Conservation (phyloP, 2,329 filamentous ascomycete genomes). For the Sphaceloma murrayae region DNA sequence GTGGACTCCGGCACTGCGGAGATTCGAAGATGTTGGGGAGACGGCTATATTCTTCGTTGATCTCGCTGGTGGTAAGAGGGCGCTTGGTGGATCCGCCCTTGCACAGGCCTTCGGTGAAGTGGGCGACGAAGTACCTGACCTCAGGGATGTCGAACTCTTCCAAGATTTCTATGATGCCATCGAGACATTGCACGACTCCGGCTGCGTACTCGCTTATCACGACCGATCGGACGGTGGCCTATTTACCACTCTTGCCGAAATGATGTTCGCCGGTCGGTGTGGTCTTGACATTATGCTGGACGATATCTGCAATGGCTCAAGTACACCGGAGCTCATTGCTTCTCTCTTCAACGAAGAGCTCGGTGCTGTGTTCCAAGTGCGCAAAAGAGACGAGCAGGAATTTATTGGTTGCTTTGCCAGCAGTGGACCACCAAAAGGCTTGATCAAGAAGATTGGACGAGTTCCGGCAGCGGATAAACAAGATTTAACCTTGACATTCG, state of each 20-base stretch:
- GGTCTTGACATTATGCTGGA: slow-evolving; percentile 81
- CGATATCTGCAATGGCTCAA: slow-evolving; percentile 53
- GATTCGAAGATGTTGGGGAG: slow-evolving; percentile 79
- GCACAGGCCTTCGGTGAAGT: slow-evolving; percentile 83
- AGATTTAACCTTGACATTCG: slow-evolving; percentile 64
- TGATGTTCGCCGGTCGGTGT: slow-evolving; percentile 95
- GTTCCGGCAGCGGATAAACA: slow-evolving; percentile 63
- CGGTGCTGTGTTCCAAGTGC: slow-evolving; percentile 90
- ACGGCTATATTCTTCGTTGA: slow-evolving; percentile 85
- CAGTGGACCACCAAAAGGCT: slow-evolving; percentile 68
- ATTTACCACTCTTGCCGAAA: slow-evolving; percentile 82
- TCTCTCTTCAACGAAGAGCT: slow-evolving; percentile 93
- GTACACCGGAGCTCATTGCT: slow-evolving; percentile 53
- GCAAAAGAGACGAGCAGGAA: slow-evolving; percentile 69
- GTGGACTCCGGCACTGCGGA: slow-evolving; percentile 83
- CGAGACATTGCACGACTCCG: slow-evolving; percentile 54
- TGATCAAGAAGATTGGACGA: slow-evolving; percentile 76
- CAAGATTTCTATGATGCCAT: slow-evolving; percentile 89
- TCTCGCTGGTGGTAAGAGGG: slow-evolving; percentile 67
- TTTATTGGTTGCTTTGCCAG: slow-evolving; percentile 89
- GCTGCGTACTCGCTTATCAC: slow-evolving; percentile 82
- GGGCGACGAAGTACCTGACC: slow-evolving; percentile 75
- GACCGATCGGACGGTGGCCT: slow-evolving; percentile 90
- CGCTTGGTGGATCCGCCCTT: slow-evolving; percentile 81
- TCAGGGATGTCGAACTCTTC: slow-evolving; percentile 69